Percentiles rank a stretch among this genome's conserved stretches.
Evolutionary conservation across 495 filamentous ascomycete species (phyloP).

Genomic region (Pseudevernia furfuracea): DNA sequence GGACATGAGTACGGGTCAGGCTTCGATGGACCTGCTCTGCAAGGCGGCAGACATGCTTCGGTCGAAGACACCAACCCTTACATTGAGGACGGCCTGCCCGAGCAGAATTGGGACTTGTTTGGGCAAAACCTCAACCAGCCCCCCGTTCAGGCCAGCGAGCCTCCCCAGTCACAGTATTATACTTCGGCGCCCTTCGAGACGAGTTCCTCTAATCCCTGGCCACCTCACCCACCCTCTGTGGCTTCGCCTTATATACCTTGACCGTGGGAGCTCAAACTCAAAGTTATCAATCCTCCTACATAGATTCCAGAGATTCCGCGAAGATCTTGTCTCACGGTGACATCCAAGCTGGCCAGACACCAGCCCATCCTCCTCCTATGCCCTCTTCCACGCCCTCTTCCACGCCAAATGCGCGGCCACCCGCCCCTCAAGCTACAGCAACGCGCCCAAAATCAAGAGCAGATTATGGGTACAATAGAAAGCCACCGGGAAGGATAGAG

Average conservation of each 20-base stretch:
- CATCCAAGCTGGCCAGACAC: no score
- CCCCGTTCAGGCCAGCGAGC: background rate
- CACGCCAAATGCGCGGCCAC: no score
- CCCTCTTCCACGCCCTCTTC: no score
- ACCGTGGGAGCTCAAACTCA: background rate
- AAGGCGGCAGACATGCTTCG: background rate
- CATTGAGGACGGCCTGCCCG: background rate
- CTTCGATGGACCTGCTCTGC: background rate
- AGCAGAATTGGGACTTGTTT: background rate
- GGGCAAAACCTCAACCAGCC: no score
- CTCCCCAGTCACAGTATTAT: background rate
- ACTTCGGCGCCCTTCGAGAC: background rate
- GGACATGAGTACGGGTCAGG: background rate
- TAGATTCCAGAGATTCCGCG: no score
- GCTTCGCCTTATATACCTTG: background rate
- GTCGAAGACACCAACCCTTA: background rate
- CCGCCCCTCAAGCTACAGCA: background rate
- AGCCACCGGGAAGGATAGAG: background rate
- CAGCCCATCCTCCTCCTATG: no score
- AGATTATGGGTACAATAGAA: background rate
- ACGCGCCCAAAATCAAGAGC: background rate
- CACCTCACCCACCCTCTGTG: background rate
- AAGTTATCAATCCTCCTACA: background rate
- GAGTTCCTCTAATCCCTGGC: background rate
- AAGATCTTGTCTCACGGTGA: no score